These are phyloP conservation scores for Alisma plantagoaquatica DNA, from an alignment of 106 monocot genomes.

Conservation along the genomic window DNA sequence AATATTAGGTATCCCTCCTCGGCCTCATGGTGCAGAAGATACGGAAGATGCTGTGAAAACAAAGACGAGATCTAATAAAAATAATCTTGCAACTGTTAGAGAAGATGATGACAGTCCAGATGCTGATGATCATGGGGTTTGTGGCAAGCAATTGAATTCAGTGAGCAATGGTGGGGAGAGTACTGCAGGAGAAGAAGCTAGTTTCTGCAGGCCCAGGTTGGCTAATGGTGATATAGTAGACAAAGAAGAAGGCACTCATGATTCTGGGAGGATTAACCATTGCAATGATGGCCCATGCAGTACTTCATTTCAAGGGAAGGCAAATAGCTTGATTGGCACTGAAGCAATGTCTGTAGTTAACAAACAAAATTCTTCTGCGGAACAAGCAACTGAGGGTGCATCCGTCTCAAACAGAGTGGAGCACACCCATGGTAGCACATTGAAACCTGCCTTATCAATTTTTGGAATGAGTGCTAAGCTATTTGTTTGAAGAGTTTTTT, in stretches of 20 bases:
- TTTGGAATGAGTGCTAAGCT: too few relatives aligned
- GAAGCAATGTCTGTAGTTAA: constrained; percentile 39
- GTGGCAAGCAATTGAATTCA: constrained; percentile 23
- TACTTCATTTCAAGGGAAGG: constrained; percentile 27
- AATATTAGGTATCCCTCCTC: constrained; percentile 43
- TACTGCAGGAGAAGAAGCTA: constrained; percentile 35
- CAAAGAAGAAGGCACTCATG: constrained; percentile 43
- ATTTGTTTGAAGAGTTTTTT: too few relatives aligned
- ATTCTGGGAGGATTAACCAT: constrained; percentile 23
- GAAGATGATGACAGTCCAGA: constrained; percentile 33
- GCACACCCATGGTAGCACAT: constrained; percentile 25
- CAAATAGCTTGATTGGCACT: constrained; percentile 13
- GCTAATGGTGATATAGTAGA: constrained; percentile 40
- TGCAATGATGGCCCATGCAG: constrained; percentile 23
- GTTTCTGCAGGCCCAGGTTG: constrained; percentile 26
- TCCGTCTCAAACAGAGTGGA: constrained; percentile 23
- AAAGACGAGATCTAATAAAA: constrained; percentile 29
- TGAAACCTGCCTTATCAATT: too few relatives aligned
- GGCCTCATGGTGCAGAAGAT: constrained; percentile 46
- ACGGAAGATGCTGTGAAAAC: constrained; percentile 50
- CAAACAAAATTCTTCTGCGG: constrained; percentile 21
- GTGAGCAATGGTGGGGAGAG: constrained; percentile 29
- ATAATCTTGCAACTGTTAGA: constrained; percentile 17
- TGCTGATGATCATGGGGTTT: constrained; percentile 17
- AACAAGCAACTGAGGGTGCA: constrained; percentile 22